Evolutionary conservation across 805 yeast species (phyloP), one percentile per base, ranked within the genome.

Genomic region (Wickerhamiella australiensis): DNA sequence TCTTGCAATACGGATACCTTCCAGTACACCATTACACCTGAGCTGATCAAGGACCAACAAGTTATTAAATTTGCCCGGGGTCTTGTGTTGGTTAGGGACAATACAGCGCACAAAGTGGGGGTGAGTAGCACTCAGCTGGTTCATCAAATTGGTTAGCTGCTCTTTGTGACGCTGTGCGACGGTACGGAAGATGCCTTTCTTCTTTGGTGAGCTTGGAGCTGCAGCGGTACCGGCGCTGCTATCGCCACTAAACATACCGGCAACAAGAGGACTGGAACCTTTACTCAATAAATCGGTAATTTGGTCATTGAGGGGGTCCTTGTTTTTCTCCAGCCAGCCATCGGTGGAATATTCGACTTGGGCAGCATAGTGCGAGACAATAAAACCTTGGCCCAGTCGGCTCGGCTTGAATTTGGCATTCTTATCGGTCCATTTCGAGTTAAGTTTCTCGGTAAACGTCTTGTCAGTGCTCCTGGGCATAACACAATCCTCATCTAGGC

Each of bases 21-120:
- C 99, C 47, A 92, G 68, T 13, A 92, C 99, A 75, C 99, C 99
- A 61, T 92, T 92, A 61, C 97, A 92, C 54, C 96, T 73, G 54
- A 92, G 71, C 66, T 92, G 99, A 47, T 84, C 90, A 42, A 92
- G 68, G 6, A 92, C 94, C 21, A 92, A 68, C 26, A 67, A 68
- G 57, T 82, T 85, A 58, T 85, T 86, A 59, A 92, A 83, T 35
- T 71, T 68, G 40, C 76, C 76, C 0, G 96, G 78, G 46, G 71
- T 71, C 61, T 90, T 88, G 42, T 74, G 69, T 52, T 77, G 76
- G 61, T 92, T 92, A 6, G 99, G 99, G 42, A 92, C 69, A 43
- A 92, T 92, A 64, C 99, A 92, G 57, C 99, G 77, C 21, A 92
- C 96, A 62, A 92, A 92, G 63, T 92, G 97, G 2, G 99, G 99